Conservation (phyloP, 1,139 yeast species). For the Candida frijolesensis region DNA sequence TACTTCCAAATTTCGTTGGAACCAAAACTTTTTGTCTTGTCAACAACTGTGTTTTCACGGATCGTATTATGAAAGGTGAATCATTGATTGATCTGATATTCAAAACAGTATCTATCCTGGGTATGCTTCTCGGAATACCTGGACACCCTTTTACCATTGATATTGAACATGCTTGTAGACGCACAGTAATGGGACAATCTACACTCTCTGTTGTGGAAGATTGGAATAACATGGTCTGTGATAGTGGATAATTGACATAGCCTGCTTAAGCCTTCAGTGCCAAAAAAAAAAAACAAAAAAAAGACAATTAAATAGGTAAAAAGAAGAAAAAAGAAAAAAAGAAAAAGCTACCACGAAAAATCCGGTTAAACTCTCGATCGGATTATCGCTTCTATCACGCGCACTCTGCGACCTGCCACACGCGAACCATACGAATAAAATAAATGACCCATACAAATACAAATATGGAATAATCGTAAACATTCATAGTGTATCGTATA, state of each 20-base stretch:
- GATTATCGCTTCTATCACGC: neutral
- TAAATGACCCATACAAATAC: neutral
- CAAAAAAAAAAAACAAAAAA: neutral
- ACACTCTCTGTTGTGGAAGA: slow-evolving; percentile 6
- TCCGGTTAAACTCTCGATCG: neutral
- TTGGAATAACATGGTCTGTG: neutral
- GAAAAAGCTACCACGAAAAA: neutral
- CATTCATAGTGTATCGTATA: neutral
- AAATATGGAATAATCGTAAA: neutral
- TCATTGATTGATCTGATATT: slow-evolving; percentile 43
- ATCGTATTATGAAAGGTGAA: slow-evolving; percentile 38
- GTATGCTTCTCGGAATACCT: slow-evolving; percentile 61
- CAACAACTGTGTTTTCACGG: slow-evolving; percentile 40
- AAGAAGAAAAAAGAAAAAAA: neutral
- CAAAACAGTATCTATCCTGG: slow-evolving; percentile 47
- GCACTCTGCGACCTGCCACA: neutral
- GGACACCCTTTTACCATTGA: slow-evolving; percentile 63
- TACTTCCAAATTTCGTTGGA: slow-evolving; percentile 47
- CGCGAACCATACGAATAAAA: neutral
- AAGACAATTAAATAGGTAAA: neutral
- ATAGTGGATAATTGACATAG: slow-evolving; percentile 4
- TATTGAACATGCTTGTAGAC: slow-evolving; percentile 48
- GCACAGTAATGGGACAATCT: slow-evolving; percentile 32
- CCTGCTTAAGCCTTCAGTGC: slow-evolving; percentile 3
- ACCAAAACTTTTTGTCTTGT: slow-evolving; percentile 41